phyloP scores from a whole-genome alignment of 768 basidiomycete species.

The Auriscalpium orientale region DNA sequence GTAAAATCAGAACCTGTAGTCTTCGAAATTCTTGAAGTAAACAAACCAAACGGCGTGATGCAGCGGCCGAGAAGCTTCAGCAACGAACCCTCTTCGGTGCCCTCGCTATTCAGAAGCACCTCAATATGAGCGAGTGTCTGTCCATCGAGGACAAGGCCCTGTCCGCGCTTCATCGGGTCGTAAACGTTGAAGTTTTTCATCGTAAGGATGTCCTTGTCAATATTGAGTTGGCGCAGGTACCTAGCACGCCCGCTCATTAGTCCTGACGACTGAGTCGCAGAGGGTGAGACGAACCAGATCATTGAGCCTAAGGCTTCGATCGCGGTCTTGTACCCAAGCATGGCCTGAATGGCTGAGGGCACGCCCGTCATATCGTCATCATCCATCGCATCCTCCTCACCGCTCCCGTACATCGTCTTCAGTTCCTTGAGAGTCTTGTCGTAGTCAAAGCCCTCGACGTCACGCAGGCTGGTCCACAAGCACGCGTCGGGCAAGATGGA shows the following conservation, averaged over 20 bases:
- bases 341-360: conserved; percentile 68
- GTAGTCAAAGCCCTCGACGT: conserved; percentile 76
- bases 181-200: conserved; percentile 98
- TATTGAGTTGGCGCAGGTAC: conserved; percentile 89
- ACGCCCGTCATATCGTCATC: conserved; percentile 34
- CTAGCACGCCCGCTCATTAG: conserved; percentile 16
- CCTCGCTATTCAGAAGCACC: conserved; percentile 88
- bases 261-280: not conserved
- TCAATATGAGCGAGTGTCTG: conserved; percentile 94
- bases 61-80: conserved; percentile 77
- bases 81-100: conserved; percentile 85
- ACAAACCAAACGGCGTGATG: conserved; percentile 82
- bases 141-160: conserved; percentile 82
- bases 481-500: conserved; percentile 71
- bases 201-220: conserved; percentile 89
- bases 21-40: not conserved
- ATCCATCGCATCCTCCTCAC: conserved; percentile 37
- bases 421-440: conserved; percentile 64
- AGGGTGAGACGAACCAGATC: conserved; percentile 53
- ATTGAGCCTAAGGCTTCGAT: conserved; percentile 86
- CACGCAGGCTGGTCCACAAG: conserved; percentile 81
- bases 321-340: conserved; percentile 57
- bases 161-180: conserved; percentile 89
- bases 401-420: conserved; percentile 51
- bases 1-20: not conserved